Conservation (phyloP, 2,329 filamentous ascomycete genomes). For the Talaromyces verruculosus region DNA sequence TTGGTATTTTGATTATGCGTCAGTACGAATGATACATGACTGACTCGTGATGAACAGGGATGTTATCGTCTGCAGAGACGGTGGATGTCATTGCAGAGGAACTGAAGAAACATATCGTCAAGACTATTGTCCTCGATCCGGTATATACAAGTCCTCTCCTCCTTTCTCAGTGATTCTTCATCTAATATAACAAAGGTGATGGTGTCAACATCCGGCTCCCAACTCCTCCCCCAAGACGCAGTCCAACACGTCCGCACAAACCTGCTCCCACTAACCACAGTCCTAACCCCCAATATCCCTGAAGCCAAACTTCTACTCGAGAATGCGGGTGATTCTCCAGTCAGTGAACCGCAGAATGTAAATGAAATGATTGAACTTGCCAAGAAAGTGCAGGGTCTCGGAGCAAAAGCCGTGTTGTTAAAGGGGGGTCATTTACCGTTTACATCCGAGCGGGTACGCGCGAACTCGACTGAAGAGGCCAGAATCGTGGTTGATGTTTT, state of each 20-base stretch:
- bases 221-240: conserved; percentile 47
- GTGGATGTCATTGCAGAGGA: conserved; percentile 67
- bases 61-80: conserved; percentile 73
- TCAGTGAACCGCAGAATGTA: conserved; percentile 55
- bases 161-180: background rate
- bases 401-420: conserved; percentile 76
- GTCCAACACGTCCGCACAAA: conserved; percentile 41
- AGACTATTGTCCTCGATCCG: conserved; percentile 69
- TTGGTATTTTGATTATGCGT: conserved; percentile 57
- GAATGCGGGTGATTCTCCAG: conserved; percentile 36
- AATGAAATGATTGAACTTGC: conserved; percentile 70
- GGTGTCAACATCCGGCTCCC: conserved; percentile 59
- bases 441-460: conserved; percentile 60
- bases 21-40: background rate
- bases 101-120: conserved; percentile 58
- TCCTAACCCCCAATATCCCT: conserved; percentile 52
- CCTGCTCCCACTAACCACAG: conserved; percentile 46
- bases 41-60: conserved; percentile 56
- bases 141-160: conserved; percentile 48
- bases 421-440: conserved; percentile 92
- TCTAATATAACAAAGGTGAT: conserved; percentile 66
- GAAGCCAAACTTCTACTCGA: conserved; percentile 48
- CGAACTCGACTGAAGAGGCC: conserved; percentile 59
- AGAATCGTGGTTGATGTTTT: conserved; percentile 75
- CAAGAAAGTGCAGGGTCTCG: conserved; percentile 63